phyloP scores from a whole-genome alignment of 2,329 filamentous ascomycete genomes.

The Tetracladium maxilliforme region DNA sequence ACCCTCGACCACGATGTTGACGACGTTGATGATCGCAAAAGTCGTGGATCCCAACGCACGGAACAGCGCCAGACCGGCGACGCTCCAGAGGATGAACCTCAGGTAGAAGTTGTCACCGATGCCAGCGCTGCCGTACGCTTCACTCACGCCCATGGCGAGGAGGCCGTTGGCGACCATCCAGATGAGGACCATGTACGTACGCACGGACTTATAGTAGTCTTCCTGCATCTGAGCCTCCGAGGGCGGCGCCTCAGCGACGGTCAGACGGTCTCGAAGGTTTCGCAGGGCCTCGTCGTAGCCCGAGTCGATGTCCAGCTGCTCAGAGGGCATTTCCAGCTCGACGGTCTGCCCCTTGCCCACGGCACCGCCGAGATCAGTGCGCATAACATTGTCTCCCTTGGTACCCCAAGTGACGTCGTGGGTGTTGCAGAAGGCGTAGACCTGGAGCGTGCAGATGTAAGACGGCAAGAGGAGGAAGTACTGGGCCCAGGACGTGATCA shows the following conservation, averaged over 20 bases:
- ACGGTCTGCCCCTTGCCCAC: conserved; percentile 61
- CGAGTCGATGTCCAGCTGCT: conserved; percentile 95
- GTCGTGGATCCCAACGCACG: conserved; percentile 68
- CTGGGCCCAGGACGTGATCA: conserved; percentile 82
- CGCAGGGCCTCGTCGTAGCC: conserved; percentile 95
- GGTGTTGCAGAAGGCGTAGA: conserved; percentile 98
- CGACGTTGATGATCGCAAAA: conserved; percentile 69
- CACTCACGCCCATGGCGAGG: conserved; percentile 82
- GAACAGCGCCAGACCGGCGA: conserved; percentile 77
- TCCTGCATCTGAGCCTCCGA: conserved; percentile 81
- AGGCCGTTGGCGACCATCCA: conserved; percentile 92
- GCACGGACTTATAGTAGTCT: conserved; percentile 94
- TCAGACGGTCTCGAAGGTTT: conserved; percentile 84
- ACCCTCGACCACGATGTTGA: conserved; percentile 80
- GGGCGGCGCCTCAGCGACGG: conserved; percentile 48
- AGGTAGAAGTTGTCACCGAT: conserved; percentile 82
- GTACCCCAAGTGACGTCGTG: conserved; percentile 99
- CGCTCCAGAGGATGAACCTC: conserved; percentile 83
- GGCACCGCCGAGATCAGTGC: conserved; percentile 82
- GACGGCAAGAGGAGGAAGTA: conserved; percentile 86
- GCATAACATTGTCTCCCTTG: conserved; percentile 92
- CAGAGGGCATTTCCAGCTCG: conserved; percentile 92
- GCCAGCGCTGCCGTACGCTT: conserved; percentile 60
- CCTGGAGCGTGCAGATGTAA: conserved; percentile 94
- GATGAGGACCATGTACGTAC: conserved; percentile 92